Conservation (phyloP, 352 stramenopile genomes). For the Pythium phragmiticola region DNA sequence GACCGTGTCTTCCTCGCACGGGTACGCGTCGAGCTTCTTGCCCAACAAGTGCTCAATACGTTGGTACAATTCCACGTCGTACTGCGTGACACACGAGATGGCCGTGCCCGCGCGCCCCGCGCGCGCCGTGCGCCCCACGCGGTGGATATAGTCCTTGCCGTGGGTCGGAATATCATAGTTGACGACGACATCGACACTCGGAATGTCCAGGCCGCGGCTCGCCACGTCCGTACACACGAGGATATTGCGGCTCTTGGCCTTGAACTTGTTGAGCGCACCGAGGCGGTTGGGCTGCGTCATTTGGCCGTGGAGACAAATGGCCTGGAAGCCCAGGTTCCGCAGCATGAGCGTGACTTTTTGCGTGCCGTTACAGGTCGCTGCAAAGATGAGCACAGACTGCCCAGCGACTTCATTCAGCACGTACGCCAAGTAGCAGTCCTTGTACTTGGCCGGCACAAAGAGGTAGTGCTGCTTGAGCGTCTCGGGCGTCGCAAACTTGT, state of each 20-base stretch:
- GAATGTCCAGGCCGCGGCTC: constrained; percentile 95
- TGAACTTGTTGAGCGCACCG: constrained; percentile 98
- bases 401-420: constrained; percentile 97
- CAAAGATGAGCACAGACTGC: constrained; percentile 98
- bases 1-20: constrained; percentile 94
- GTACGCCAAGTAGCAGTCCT: constrained; percentile 99
- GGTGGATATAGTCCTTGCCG: constrained; percentile 99
- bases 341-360: constrained; percentile 96
- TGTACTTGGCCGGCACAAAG: constrained; percentile 99
- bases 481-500: constrained; percentile 97
- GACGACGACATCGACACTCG: constrained; percentile 97
- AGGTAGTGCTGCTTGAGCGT: constrained; percentile 98
- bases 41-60: constrained; percentile 91
- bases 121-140: constrained; percentile 96
- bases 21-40: constrained; percentile 78
- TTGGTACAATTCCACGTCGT: constrained; percentile 99
- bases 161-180: constrained; percentile 99
- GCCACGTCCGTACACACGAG: constrained; percentile 90
- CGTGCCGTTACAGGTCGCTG: constrained; percentile 97
- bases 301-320: constrained; percentile 98
- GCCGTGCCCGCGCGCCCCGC: constrained; percentile 93
- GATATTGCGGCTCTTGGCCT: constrained; percentile 88
- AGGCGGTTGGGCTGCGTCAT: constrained; percentile 98
- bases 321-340: constrained; percentile 97
- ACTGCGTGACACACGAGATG: constrained; percentile 98